Conservation (phyloP, 2,329 filamentous ascomycete genomes). For the Alternaria brassicicola region DNA sequence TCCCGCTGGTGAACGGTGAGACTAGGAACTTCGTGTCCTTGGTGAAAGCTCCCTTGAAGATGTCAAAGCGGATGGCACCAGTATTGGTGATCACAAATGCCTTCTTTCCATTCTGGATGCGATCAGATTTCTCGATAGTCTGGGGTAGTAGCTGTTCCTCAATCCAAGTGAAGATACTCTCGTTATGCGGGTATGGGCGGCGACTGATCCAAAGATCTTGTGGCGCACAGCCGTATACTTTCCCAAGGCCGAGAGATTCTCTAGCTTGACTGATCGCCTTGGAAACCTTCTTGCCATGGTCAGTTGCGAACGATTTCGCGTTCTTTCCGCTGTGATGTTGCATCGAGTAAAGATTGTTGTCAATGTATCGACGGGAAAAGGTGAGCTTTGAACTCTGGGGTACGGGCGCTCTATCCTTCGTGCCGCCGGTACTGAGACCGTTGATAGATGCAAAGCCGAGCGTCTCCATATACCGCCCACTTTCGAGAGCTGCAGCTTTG, state of each 20-base stretch:
- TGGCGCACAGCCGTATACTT: slow-evolving; percentile 82
- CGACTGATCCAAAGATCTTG: slow-evolving; percentile 81
- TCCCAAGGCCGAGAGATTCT: slow-evolving; percentile 72
- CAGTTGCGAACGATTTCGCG: slow-evolving; percentile 74
- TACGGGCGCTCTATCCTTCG: slow-evolving; percentile 27
- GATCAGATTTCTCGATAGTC: slow-evolving; percentile 57
- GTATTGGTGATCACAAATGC: slow-evolving; percentile 83
- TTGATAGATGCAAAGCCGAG: slow-evolving; percentile 91
- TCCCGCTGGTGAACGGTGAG: slow-evolving; percentile 83
- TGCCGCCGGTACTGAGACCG: slow-evolving; percentile 60
- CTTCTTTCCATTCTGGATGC: slow-evolving; percentile 60
- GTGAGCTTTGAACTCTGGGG: slow-evolving; percentile 50
- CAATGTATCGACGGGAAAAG: slow-evolving; percentile 85
- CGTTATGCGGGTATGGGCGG: slow-evolving; percentile 71
- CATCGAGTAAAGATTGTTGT: slow-evolving; percentile 88
- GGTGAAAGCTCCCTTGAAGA: slow-evolving; percentile 91
- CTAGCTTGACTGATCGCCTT: slow-evolving; percentile 72
- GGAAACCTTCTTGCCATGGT: slow-evolving; percentile 74
- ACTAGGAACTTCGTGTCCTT: slow-evolving; percentile 84
- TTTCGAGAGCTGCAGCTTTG: slow-evolving; percentile 79
- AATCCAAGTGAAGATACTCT: slow-evolving; percentile 84
- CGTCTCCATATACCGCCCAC: slow-evolving; percentile 92
- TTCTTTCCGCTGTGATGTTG: slow-evolving; percentile 80
- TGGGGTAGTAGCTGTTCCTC: slow-evolving; percentile 75
- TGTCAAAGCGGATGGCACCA: slow-evolving; percentile 90